phyloP scores from a whole-genome alignment of 2,329 filamentous ascomycete species.

The Lachnellula occidentalis region DNA sequence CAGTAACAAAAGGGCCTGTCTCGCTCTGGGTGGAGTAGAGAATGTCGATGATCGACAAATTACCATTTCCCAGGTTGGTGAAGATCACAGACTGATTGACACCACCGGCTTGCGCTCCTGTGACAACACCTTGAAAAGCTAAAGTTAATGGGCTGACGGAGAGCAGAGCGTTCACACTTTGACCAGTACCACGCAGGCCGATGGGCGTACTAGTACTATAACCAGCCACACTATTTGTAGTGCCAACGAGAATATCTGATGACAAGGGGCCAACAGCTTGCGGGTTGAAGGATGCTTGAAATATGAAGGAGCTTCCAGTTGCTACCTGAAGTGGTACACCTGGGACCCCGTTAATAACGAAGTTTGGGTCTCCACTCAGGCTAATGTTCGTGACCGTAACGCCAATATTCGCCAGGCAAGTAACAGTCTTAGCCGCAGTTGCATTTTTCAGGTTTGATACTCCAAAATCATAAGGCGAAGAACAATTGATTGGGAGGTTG shows the following conservation, averaged over 20 bases:
- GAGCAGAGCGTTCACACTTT: constrained; percentile 42
- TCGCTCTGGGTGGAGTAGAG: constrained; percentile 30
- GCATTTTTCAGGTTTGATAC: constrained; percentile 36
- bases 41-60: constrained; percentile 40
- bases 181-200: constrained; percentile 43
- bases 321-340: constrained; percentile 31
- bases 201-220: constrained; percentile 44
- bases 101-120: constrained; percentile 35
- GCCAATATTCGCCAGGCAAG: constrained; percentile 43
- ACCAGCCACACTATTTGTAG: constrained; percentile 40
- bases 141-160: constrained; percentile 43
- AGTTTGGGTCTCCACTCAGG: constrained; percentile 36
- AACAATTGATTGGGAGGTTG: constrained; percentile 49
- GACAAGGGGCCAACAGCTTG: constrained; percentile 43
- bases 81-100: constrained; percentile 41
- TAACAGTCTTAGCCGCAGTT: constrained; percentile 34
- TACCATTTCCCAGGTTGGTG: constrained; percentile 43
- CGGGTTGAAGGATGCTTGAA: constrained; percentile 43
- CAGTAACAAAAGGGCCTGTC: constrained; percentile 36
- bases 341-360: constrained; percentile 31
- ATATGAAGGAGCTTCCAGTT: constrained; percentile 37
- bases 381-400: constrained; percentile 38
- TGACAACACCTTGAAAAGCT: constrained; percentile 45
- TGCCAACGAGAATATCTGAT: constrained; percentile 42
- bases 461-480: constrained; percentile 43